A percentile compares a stretch with the other conserved stretches of the same genome.
These are phyloP conservation scores for Aaosphaeria pasadenensis DNA, from an alignment of 2,329 filamentous ascomycete species.

Conservation along the genomic window DNA sequence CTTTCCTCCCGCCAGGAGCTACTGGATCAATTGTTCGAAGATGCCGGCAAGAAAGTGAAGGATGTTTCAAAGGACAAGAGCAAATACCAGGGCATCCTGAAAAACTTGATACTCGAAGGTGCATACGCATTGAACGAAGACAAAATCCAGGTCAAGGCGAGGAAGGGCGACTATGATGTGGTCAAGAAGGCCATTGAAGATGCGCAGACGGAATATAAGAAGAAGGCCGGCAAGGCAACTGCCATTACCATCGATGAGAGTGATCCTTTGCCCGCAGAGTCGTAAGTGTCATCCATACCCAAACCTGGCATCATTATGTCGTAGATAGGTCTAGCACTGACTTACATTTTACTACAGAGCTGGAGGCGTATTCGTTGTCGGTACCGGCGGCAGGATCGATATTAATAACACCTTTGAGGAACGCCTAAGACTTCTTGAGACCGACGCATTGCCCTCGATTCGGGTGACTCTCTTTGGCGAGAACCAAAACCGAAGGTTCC, in stretches of 20 bases:
- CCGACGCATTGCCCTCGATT: slow-evolving; percentile 79
- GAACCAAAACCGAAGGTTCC: slow-evolving; percentile 95
- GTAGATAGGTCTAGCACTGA: not conserved
- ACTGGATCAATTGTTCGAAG: slow-evolving; percentile 84
- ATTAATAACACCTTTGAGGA: slow-evolving; percentile 99
- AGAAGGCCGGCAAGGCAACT: slow-evolving; percentile 67
- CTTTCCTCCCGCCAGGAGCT: slow-evolving; percentile 85
- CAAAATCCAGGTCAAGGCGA: slow-evolving; percentile 69
- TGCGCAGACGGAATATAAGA: slow-evolving; percentile 81
- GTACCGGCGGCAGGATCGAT: slow-evolving; percentile 87
- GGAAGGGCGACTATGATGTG: slow-evolving; percentile 74
- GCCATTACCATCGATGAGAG: slow-evolving; percentile 72
- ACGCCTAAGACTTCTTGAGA: slow-evolving; percentile 79
- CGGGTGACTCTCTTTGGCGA: slow-evolving; percentile 85
- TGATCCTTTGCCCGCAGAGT: slow-evolving; percentile 74
- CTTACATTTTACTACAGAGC: slow-evolving; percentile 54
- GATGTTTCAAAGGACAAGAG: slow-evolving; percentile 64
- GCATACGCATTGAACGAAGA: slow-evolving; percentile 83
- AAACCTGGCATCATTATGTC: not conserved
- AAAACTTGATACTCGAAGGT: slow-evolving; percentile 82
- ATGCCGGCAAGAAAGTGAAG: slow-evolving; percentile 69
- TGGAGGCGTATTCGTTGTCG: slow-evolving; percentile 78
- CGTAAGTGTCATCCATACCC: slow-evolving; percentile 58
- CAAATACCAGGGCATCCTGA: slow-evolving; percentile 74
- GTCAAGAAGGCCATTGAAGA: slow-evolving; percentile 76